Evolutionary conservation across 768 basidiomycete genomes (phyloP), one percentile per base, ranked within the genome.

Genomic region (Trametes cinnabarina): DNA sequence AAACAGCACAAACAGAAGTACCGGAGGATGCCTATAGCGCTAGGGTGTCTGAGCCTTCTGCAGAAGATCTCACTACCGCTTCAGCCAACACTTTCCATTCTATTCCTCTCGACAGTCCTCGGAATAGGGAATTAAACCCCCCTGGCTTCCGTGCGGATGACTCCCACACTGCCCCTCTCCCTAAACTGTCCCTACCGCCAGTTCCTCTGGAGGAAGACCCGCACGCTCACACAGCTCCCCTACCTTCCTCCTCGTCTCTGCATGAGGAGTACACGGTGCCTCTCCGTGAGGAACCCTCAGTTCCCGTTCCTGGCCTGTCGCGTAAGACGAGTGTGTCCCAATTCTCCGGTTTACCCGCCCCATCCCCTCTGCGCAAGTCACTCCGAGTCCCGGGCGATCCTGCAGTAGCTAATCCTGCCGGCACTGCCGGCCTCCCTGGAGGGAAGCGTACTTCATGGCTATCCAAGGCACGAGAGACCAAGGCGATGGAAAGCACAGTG

Each of bases 371-470:
- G 48, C 83, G 85, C 23, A 91, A 90, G 72, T 88, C 87, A 0
- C 79, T 82, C 59, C 81, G 82, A 23, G 64, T 75, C 12, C 64
- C 74, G 32, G 77, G 77, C 19, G 87, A 86, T 19, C 68, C 78
- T 40, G 76, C 66, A 15, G 79, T 77, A 3, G 65, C 68, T 11
- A 63, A 55, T 5, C 58, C 62, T 17, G 65, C 61, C 37, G 74
- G 77, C n/a, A 69, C 73, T 20, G 68, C 71, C 25, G 76, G 70
- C 10, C 62, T 61, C 8, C 58, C 61, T 3, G 64, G 57, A 15
- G 83, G 82, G 3, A 90, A 88, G 65, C 83, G 90, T 30, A 87
- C 87, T 9, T 92, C 90, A 3, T 92, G 90, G 90, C 70, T 92
- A 52, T 83, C 82, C 71, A 90, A 88, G 65, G 90, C 86, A 14